Evolutionary conservation across 805 yeast genomes (phyloP).

Genomic region (Candida berthetii): DNA sequence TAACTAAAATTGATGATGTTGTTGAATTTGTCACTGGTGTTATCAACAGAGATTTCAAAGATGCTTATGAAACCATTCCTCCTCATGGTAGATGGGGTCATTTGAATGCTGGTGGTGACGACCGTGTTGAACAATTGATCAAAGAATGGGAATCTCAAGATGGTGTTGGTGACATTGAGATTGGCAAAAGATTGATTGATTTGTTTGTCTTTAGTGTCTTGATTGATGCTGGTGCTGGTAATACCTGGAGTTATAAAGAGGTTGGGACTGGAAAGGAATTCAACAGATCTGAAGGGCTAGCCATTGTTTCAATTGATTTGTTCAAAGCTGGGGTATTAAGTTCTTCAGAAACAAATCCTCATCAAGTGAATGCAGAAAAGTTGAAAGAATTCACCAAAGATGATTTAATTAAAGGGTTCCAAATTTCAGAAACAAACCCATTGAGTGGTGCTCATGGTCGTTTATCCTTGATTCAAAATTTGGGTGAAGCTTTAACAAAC

Average conservation of each 20-base stretch:
- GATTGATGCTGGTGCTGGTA: constrained; percentile 67
- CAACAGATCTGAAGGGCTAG: constrained; percentile 56
- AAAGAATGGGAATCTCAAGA: constrained; percentile 26
- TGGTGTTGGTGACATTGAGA: constrained; percentile 31
- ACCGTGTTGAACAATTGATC: constrained; percentile 38
- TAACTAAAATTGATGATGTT: constrained; percentile 31
- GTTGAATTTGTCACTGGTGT: constrained; percentile 37
- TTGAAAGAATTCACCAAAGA: constrained; percentile 29
- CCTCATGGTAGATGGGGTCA: constrained; percentile 70
- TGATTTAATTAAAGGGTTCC: constrained; percentile 37
- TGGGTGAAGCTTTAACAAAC: constrained; percentile 42
- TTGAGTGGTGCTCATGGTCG: constrained; percentile 53
- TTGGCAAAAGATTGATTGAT: constrained; percentile 49
- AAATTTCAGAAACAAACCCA: constrained; percentile 40
- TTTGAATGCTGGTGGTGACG: constrained; percentile 42
- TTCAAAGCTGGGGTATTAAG: constrained; percentile 44
- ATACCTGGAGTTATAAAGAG: constrained; percentile 45
- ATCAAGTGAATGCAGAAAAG: constrained; percentile 37
- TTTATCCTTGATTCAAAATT: constrained; percentile 33
- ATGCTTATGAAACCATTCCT: constrained; percentile 41
- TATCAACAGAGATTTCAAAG: constrained; percentile 38
- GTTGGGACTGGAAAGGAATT: constrained; percentile 21
- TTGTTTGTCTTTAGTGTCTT: constrained; percentile 54
- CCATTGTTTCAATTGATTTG: constrained; percentile 53
- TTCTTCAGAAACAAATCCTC: constrained; percentile 25